phyloP scores from a whole-genome alignment of 176 grass and related monocot genomes.

The Phoenix dactylifera region DNA sequence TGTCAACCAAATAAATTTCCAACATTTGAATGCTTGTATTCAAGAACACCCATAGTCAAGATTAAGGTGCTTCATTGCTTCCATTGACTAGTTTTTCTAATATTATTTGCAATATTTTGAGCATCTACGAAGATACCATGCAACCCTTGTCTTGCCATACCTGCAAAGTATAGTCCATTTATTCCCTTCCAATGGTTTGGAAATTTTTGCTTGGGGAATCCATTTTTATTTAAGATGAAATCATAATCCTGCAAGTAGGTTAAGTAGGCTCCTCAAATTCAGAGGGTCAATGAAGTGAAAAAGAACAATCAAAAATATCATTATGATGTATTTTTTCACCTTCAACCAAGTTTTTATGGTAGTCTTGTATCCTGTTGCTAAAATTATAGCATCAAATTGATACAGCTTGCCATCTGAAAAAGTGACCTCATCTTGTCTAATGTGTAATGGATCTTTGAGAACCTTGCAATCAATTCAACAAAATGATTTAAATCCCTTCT shows the following conservation, averaged over 20 bases:
- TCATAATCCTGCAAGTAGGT: slow-evolving; percentile 16
- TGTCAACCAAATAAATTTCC: no score
- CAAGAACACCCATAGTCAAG: no score
- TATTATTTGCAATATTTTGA: slow-evolving; percentile 20
- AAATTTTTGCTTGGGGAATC: slow-evolving; percentile 19
- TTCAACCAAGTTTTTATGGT: slow-evolving; percentile 47
- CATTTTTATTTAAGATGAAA: slow-evolving; percentile 15
- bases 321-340: slow-evolving; percentile 18
- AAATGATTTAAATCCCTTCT: neutral
- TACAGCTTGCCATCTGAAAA: slow-evolving; percentile 40
- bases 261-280: neutral
- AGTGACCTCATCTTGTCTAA: slow-evolving; percentile 34
- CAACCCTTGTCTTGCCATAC: slow-evolving; percentile 20
- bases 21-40: no score
- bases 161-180: slow-evolving; percentile 26
- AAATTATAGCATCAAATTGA: slow-evolving; percentile 59
- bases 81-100: neutral
- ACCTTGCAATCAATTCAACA: slow-evolving; percentile 20
- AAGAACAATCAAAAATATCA: neutral
- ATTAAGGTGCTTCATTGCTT: no score
- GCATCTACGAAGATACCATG: slow-evolving; percentile 17
- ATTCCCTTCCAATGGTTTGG: slow-evolving; percentile 34
- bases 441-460: slow-evolving; percentile 22
- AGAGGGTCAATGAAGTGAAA: neutral
- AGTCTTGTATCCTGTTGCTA: slow-evolving; percentile 71